phyloP scores from a whole-genome alignment of 345 rosid species.

The Anastatica hierochuntica region DNA sequence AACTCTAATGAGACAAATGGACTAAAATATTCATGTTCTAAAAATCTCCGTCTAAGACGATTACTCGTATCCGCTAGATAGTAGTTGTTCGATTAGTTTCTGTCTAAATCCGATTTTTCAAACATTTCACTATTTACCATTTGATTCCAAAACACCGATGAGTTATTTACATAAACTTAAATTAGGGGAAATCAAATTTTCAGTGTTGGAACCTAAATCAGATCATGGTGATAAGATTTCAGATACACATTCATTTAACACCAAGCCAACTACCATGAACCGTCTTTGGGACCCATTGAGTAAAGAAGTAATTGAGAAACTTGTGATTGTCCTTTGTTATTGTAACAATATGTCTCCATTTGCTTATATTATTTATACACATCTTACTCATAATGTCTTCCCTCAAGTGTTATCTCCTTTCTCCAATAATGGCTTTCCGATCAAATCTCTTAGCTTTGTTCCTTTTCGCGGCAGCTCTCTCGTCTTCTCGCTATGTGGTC shows the following conservation, averaged over 20 bases:
- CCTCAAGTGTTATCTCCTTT: slow-evolving; percentile 2
- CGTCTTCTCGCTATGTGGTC: slow-evolving; percentile 29
- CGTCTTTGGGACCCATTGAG: slow-evolving; percentile 25
- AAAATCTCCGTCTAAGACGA: too few species aligned
- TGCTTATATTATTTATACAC: slow-evolving; percentile 7
- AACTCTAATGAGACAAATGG: too few species aligned
- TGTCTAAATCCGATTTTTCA: too few species aligned
- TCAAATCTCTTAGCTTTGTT: slow-evolving; percentile 15
- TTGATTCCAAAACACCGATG: too few species aligned
- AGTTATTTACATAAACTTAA: too few species aligned
- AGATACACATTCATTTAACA: slow-evolving; percentile 16
- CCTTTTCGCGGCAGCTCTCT: slow-evolving; percentile 29
- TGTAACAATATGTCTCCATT: background rate
- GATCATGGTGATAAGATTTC: slow-evolving; percentile 5
- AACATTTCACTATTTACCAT: too few species aligned
- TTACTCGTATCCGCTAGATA: too few species aligned
- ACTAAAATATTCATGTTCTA: too few species aligned
- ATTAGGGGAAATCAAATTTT: too few species aligned
- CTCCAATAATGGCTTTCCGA: slow-evolving; percentile 43
- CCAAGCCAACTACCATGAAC: slow-evolving; percentile 29
- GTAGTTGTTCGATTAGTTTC: too few species aligned
- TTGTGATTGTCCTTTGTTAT: slow-evolving; percentile 16
- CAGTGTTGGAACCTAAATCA: too few species aligned
- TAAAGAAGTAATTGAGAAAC: slow-evolving; percentile 21
- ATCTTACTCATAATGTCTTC: background rate